Base-by-base conservation (phyloP, 2,329 filamentous ascomycete genomes). In the Monilinia aucupariae region DNA sequence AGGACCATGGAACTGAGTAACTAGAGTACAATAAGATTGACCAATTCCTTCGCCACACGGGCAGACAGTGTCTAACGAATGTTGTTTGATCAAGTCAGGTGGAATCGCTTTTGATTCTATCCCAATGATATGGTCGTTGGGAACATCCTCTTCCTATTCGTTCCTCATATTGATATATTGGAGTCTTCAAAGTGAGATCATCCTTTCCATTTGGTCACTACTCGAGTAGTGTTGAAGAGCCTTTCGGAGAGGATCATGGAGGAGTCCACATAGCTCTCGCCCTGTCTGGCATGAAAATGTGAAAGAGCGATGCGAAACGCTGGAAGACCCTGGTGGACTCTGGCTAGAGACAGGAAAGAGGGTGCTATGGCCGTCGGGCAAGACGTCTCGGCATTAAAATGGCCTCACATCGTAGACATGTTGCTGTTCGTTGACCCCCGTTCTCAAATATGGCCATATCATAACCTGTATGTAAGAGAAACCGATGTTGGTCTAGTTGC, bases 361-460 rank as follows among this genome's bases (percentile, higher is more conserved):
- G n/a, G n/a, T n/a, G n/a, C n/a, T n/a, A n/a, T 47, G 58, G 37
- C 58, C 58, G 58, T 53, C 58, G 48, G 58, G 25, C 25, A 45
- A 61, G 13, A 12, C 15, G 25, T 39, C 52, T 55, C 43, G 53
- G 25, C 39, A 2, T 41, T 20, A 13, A 55, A n/a, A 39, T 55
- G 52, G 52, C 32, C 37, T 55, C 39, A 43, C n/a, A 55, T 45
- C 25, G 25, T 55, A 43, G 53, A 32, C 13, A 41, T n/a, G n/a
- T n/a, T 45, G 20, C 43, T 45, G 53, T 32, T 55, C 39, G 37
- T 20, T 41, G n/a, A 55, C 53, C 52, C 39, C 27, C 39, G 39
- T 15, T 45, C 27, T 22, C 37, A 55, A 32, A 12, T 43, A 17
- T 30, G 22, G 30, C 32, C 17, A 55, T 55, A 41, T 54, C 37